Conservation (phyloP, 352 stramenopile genomes). For the Globisporangium acanthophoron region DNA sequence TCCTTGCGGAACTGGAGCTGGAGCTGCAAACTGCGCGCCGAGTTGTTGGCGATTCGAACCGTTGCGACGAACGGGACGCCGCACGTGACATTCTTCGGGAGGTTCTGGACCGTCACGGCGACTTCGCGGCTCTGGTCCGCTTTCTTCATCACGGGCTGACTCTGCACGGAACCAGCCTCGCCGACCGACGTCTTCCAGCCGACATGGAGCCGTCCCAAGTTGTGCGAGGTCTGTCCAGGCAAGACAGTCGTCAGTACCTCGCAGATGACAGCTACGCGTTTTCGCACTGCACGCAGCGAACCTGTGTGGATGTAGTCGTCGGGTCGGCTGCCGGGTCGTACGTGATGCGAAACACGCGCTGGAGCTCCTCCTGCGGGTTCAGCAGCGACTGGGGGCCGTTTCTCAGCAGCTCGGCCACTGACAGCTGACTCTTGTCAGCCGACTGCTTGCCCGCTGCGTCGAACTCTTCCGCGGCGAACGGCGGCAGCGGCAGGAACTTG, state of each 20-base stretch:
- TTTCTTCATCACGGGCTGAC: constrained; percentile 72
- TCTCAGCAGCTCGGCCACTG: constrained; percentile 22
- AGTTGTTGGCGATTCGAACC: constrained; percentile 67
- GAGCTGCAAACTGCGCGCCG: constrained; percentile 42
- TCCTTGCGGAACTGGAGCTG: constrained; percentile 79
- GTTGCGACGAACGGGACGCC: constrained; percentile 45
- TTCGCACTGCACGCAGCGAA: constrained; percentile 1
- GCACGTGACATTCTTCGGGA: constrained; percentile 45
- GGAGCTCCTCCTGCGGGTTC: constrained; percentile 74
- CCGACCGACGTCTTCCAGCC: constrained; percentile 80
- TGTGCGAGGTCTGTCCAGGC: constrained; percentile 41
- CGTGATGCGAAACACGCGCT: constrained; percentile 61
- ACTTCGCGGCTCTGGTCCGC: constrained; percentile 34
- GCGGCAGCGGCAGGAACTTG: constrained; percentile 55
- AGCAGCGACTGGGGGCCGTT: constrained; percentile 48
- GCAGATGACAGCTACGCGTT: background rate
- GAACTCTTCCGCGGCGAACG: constrained; percentile 44
- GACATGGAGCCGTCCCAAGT: constrained; percentile 70
- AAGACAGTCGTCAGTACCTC: background rate
- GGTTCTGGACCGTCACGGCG: constrained; percentile 28
- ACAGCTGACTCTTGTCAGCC: background rate
- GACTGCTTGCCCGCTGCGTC: constrained; percentile 21
- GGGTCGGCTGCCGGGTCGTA: constrained; percentile 38
- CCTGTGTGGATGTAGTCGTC: constrained; percentile 25
- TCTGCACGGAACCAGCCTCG: constrained; percentile 77